Base-by-base conservation (phyloP, 1,284 basidiomycete genomes). In the Spongispora temasekensis region DNA sequence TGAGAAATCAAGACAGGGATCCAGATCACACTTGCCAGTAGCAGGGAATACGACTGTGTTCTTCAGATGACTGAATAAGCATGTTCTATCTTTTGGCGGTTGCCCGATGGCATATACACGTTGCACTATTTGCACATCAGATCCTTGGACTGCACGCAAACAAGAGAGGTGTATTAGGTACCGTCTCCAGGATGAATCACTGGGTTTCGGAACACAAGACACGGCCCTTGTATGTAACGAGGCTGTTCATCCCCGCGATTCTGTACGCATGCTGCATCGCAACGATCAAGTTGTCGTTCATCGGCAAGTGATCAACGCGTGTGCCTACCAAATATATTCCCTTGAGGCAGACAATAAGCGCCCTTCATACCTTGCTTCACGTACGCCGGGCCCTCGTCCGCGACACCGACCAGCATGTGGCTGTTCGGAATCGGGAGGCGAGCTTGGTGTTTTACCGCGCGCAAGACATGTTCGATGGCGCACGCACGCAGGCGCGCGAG, bases 21-120 rank as follows among this genome's bases (percentile, higher is more conserved):
- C 53, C 27, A 21, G 25, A 55, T 55, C 23, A 73, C 79, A 72
- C 81, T 35, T 62, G 86, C 89, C 89, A 56, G 76, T 74, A n/a
- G 84, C 85, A 1, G 91, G 82, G 57, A 93, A 81, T 4, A 93
- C 90, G 2, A 93, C 86, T 10, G 87, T 85, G 66, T 93, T 93
- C 67, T 81, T 85, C 62, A 91, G 70, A 54, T 85, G 77, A 2
- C 78, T 70, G 72, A 91, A 91, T 46, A 85, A 73, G 69, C 88
- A 90, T 17, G 82, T 62, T 68, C 77, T 77, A 42, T 78, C 81
- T 25, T 72, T 72, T 1, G 89, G 89, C 3, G 90, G 90, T 67
- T 83, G 79, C 4, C 90, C 90, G 55, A 93, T 85, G 4, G 90
- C 90, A 59, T 76, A 78, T 0, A 90, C 89, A 51, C 85, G 79